These are phyloP conservation scores for Begonia masoniana DNA, from an alignment of 306 rosid genomes.

Conservation along the genomic window DNA sequence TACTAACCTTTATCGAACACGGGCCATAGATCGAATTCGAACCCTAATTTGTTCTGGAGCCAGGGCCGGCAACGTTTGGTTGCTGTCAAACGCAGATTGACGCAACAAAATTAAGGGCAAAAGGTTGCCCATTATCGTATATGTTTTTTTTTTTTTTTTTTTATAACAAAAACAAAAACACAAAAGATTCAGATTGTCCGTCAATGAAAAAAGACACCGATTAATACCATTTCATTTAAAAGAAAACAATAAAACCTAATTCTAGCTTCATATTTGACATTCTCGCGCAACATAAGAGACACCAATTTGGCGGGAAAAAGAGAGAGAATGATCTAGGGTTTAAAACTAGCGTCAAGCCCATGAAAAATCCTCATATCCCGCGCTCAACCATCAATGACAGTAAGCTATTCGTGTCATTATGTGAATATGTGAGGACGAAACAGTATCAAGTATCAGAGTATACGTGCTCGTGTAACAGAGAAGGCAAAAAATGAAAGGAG, in stretches of 20 bases:
- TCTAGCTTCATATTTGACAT: too few relatives aligned
- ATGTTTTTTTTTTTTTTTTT: background rate
- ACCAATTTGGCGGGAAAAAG: background rate
- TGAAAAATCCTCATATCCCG: background rate
- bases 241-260: too few relatives aligned
- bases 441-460: background rate
- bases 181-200: background rate
- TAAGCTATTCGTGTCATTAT: background rate
- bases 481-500: background rate
- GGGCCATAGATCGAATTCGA: slow-evolving; percentile 33
- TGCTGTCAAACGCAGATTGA: too few relatives aligned
- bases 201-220: background rate
- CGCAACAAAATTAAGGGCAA: background rate
- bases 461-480: background rate
- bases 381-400: background rate
- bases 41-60: slow-evolving; percentile 19
- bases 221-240: background rate
- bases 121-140: background rate
- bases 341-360: background rate
- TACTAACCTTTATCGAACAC: slow-evolving; percentile 19
- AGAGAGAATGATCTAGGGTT: background rate
- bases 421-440: background rate
- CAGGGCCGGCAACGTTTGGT: too few relatives aligned
- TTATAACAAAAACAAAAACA: background rate
- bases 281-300: background rate